These are phyloP conservation scores for Barbarea vulgaris DNA, from an alignment of 345 rosid genomes.

Conservation along the genomic window DNA sequence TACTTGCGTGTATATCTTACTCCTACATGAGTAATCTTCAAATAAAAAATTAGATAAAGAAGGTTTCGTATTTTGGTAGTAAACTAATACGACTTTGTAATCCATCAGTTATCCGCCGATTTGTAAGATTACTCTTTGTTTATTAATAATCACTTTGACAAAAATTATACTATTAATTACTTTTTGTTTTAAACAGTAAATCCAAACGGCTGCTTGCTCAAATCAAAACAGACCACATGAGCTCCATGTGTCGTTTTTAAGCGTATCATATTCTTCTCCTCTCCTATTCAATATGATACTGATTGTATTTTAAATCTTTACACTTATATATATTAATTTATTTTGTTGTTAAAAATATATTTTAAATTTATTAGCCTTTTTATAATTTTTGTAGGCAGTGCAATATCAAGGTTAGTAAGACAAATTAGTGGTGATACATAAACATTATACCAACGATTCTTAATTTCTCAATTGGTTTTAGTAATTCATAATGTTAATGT, in stretches of 20 bases:
- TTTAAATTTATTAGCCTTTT: background rate
- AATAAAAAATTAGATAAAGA: background rate
- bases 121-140: background rate
- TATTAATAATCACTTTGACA: conserved; percentile 2
- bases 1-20: conserved; percentile 5
- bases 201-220: conserved; percentile 28
- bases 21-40: background rate
- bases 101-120: background rate
- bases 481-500: background rate
- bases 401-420: background rate
- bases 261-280: conserved; percentile 5
- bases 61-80: conserved; percentile 7
- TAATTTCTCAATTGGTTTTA: conserved; percentile 3
- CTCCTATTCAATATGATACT: background rate
- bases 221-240: conserved; percentile 44
- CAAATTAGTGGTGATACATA: background rate
- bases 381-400: background rate
- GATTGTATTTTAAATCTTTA: background rate
- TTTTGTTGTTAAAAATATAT: no score
- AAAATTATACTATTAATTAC: background rate
- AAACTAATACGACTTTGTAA: background rate
- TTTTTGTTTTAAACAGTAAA: conserved; percentile 26
- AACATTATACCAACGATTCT: background rate
- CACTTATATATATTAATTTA: no score
- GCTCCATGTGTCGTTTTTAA: conserved; percentile 26